phyloP scores from a whole-genome alignment of 78 protist genomes.

The Diacronema lutheri region DNA sequence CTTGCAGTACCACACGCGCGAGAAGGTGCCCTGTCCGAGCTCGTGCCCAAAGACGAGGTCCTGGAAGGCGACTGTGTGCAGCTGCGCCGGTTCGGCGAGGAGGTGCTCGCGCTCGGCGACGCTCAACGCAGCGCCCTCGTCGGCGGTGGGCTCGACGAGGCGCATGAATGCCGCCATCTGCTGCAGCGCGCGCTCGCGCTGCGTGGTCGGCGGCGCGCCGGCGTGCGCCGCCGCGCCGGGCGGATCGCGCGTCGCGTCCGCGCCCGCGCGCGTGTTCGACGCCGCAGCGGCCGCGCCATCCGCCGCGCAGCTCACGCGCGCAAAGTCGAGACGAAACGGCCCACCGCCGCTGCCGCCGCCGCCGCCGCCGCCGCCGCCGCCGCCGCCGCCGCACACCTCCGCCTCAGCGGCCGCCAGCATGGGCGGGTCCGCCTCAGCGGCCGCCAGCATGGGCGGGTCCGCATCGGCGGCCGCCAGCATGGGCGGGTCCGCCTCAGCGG shows the following conservation, averaged over 20 bases:
- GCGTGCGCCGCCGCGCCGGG: neutral
- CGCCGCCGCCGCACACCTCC: neutral
- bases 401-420: no score
- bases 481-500: no score
- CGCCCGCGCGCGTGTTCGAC: no score
- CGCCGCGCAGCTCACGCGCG: no score
- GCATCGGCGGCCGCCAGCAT: no score
- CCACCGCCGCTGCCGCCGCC: neutral
- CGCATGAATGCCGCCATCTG: neutral
- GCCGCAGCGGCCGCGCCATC: no score
- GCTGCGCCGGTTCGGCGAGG: neutral
- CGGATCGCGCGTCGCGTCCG: no score
- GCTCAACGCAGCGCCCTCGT: neutral
- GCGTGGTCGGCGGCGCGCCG: neutral
- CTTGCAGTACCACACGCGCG: slow-evolving; percentile 7
- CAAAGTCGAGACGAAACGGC: no score
- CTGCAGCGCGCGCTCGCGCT: neutral
- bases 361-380: neutral
- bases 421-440: no score
- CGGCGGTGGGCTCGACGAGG: neutral
- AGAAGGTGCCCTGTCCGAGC: neutral
- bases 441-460: no score
- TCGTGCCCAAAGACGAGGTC: neutral
- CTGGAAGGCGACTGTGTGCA: neutral
- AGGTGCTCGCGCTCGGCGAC: neutral